Conservation (phyloP, 2,329 filamentous ascomycete species). For the Cladosporium sp. region DNA sequence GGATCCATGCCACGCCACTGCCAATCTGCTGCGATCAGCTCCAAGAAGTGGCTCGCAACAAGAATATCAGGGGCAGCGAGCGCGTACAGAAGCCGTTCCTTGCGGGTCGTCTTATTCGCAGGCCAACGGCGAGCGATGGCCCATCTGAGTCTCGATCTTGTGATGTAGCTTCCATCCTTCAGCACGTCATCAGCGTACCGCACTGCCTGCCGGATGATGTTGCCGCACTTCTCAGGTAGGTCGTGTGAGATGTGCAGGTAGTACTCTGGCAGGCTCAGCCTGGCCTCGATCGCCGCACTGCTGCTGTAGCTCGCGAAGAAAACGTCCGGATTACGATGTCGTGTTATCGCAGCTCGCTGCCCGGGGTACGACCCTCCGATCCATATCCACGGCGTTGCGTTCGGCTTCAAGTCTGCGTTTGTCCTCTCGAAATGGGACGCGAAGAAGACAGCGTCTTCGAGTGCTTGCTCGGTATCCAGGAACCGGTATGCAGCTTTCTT, state of each 20-base stretch:
- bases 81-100: not conserved
- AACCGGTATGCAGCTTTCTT: conserved; percentile 27
- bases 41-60: not conserved
- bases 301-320: conserved; percentile 27
- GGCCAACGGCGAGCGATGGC: not conserved
- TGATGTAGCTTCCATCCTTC: conserved; percentile 21
- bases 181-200: conserved; percentile 23
- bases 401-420: conserved; percentile 19
- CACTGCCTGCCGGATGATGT: conserved; percentile 25
- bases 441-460: conserved; percentile 28
- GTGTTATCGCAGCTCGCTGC: conserved; percentile 23
- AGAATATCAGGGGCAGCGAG: conserved; percentile 10
- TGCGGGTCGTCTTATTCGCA: not conserved
- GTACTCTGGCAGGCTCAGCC: conserved; percentile 26
- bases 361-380: conserved; percentile 29
- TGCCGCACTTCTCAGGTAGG: conserved; percentile 23
- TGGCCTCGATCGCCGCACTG: conserved; percentile 24
- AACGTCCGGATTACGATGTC: conserved; percentile 27
- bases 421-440: conserved; percentile 25
- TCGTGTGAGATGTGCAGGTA: conserved; percentile 21
- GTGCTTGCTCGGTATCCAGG: conserved; percentile 27
- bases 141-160: not conserved
- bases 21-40: conserved; percentile 6
- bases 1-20: conserved; percentile 27
- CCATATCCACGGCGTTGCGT: conserved; percentile 27